These are phyloP conservation scores for Colletotrichum sp. DNA, from an alignment of 2,329 filamentous ascomycete genomes.

Conservation along the genomic window DNA sequence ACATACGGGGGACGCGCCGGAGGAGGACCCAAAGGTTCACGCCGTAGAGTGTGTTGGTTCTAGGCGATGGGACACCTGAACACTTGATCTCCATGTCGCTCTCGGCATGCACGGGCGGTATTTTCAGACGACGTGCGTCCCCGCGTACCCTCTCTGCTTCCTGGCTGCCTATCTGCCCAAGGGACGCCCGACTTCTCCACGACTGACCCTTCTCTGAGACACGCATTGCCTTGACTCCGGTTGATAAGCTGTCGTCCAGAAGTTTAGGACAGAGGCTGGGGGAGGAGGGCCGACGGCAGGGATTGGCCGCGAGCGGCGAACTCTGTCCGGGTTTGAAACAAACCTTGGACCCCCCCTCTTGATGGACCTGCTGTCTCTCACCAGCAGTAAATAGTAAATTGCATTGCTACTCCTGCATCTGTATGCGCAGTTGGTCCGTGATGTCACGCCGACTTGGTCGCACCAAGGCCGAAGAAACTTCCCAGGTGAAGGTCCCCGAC, in stretches of 20 bases:
- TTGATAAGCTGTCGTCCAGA: conserved; percentile 15
- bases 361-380: neutral
- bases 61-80: neutral
- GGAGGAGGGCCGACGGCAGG: neutral
- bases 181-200: neutral
- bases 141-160: neutral
- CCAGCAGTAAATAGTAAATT: neutral
- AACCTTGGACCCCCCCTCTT: conserved; percentile 5
- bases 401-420: neutral
- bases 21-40: neutral
- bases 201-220: conserved; percentile 6
- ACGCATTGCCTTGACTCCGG: conserved; percentile 10
- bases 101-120: neutral
- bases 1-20: neutral
- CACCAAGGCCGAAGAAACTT: neutral
- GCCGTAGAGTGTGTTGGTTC: neutral
- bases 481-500: neutral
- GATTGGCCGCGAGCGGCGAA: conserved; percentile 6
- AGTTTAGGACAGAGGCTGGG: neutral
- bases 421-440: neutral
- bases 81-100: neutral
- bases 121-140: conserved; percentile 12
- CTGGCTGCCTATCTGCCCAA: neutral
- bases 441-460: neutral
- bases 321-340: conserved; percentile 19